Base-by-base conservation (phyloP, 2,329 filamentous ascomycete genomes). In the Aspergillus intermedius region DNA sequence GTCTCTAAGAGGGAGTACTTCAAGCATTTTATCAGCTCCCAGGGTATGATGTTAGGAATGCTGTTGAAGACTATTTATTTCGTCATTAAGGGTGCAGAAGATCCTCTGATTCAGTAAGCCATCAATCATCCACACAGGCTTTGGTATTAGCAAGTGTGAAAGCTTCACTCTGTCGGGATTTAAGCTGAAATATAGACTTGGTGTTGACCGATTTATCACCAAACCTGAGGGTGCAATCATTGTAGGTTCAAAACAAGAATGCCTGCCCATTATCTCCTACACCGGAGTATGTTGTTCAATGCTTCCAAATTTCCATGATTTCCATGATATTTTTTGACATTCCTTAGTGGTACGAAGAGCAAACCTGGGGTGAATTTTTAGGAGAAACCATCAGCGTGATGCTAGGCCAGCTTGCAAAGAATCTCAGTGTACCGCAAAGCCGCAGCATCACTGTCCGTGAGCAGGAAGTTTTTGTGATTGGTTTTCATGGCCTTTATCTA, bases 351-450 rank as follows among this genome's bases (percentile, higher is more conserved):
- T 50, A n/a, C 12, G 45, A 48, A 35, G 35, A 35, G n/a, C 52
- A 50, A 23, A 49, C 44, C 13, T 52, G 49, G 52, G 35, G 40
- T 35, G 37, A 52, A 23, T 54, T 54, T 19, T 17, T 49, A 2
- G 37, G 48, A 51, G 48, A 53, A 37, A 48, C 30, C 3, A 42
- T 50, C 22, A 47, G 50, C 13, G 39, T 54, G 15, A 54, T 54
- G 52, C 32, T 54, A 15, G 50, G 51, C 2, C 50, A 54, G 23
- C 40, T 52, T 4, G 49, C 47, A 4, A 39, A 41, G 23, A 52
- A 52, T 32, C 12, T 51, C 19, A 19, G 23, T 28, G 12, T 43
- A 25, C 23, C 8, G 9, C 44, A 37, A 4, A 39, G 19, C 7
- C n/a, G 4, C 10, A 19, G 35, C 6, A 7, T 13, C 7, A n/a